These are phyloP conservation scores for Mycena haematopus DNA, from an alignment of 768 basidiomycete genomes.

Conservation along the genomic window DNA sequence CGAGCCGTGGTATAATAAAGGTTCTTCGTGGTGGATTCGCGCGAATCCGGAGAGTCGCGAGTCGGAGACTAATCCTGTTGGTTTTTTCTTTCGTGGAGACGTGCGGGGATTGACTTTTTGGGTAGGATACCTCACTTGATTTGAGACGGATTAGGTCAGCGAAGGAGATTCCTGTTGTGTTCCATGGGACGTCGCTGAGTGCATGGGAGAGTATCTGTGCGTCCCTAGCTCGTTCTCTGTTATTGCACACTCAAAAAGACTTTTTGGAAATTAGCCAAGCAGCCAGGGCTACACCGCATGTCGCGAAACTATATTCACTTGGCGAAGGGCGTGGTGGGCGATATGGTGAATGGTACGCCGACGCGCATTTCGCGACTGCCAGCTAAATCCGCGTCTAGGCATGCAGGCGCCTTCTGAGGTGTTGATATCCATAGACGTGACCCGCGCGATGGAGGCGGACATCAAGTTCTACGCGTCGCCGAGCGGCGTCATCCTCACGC, in stretches of 20 bases:
- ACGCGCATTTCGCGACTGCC: not conserved
- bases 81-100: conserved; percentile 3
- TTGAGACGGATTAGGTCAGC: conserved; percentile 51
- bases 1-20: conserved; percentile 43
- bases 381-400: conserved; percentile 15
- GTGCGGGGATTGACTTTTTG: not conserved
- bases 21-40: conserved; percentile 63
- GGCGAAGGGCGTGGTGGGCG: conserved; percentile 61
- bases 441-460: conserved; percentile 56
- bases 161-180: conserved; percentile 56
- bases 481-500: conserved; percentile 75
- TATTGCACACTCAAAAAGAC: not conserved
- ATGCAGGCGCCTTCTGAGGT: conserved; percentile 65
- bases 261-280: conserved; percentile 42
- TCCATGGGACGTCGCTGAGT: conserved; percentile 64
- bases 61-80: conserved; percentile 51
- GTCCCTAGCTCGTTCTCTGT: conserved; percentile 22
- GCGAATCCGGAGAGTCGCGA: conserved; percentile 59
- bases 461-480: conserved; percentile 62
- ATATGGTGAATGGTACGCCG: conserved; percentile 60
- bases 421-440: conserved; percentile 69
- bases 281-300: conserved; percentile 67
- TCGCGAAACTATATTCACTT: conserved; percentile 77
- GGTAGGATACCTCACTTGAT: conserved; percentile 50
- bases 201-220: conserved; percentile 66